phyloP scores from a whole-genome alignment of 768 basidiomycete species.

The Calocera cornea region DNA sequence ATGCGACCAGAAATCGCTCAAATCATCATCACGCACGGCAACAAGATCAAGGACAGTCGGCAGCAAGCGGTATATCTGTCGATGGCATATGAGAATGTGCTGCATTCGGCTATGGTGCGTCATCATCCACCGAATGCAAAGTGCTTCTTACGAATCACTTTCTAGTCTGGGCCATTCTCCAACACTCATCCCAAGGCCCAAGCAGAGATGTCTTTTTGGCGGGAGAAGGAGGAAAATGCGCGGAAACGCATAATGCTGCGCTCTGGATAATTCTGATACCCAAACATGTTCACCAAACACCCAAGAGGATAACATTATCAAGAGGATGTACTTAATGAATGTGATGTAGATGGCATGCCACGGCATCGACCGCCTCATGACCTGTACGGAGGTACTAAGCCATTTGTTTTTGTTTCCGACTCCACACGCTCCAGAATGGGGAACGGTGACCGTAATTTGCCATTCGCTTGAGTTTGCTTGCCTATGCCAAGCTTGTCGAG shows the following conservation, averaged over 20 bases:
- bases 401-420: not conserved
- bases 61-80: constrained; percentile 56
- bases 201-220: constrained; percentile 75
- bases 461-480: constrained; percentile 29
- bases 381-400: not conserved
- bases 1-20: constrained; percentile 71
- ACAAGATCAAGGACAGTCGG: constrained; percentile 46
- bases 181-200: constrained; percentile 76
- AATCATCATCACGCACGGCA: constrained; percentile 58
- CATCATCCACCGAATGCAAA: not conserved
- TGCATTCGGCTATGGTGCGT: constrained; percentile 66
- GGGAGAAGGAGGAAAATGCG: constrained; percentile 71
- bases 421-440: not conserved
- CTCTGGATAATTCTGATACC: constrained; percentile 7
- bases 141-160: not conserved
- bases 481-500: constrained; percentile 73
- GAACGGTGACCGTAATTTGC: not conserved
- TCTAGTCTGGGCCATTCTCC: constrained; percentile 50
- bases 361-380: not conserved
- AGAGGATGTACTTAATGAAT: not conserved
- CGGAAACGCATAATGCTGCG: constrained; percentile 24
- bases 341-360: not conserved
- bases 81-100: constrained; percentile 57
- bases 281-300: not conserved
- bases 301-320: not conserved